Evolutionary conservation across 352 stramenopile genomes (phyloP), one percentile per base, ranked within the genome.

Genomic region (Pythium dissimile): DNA sequence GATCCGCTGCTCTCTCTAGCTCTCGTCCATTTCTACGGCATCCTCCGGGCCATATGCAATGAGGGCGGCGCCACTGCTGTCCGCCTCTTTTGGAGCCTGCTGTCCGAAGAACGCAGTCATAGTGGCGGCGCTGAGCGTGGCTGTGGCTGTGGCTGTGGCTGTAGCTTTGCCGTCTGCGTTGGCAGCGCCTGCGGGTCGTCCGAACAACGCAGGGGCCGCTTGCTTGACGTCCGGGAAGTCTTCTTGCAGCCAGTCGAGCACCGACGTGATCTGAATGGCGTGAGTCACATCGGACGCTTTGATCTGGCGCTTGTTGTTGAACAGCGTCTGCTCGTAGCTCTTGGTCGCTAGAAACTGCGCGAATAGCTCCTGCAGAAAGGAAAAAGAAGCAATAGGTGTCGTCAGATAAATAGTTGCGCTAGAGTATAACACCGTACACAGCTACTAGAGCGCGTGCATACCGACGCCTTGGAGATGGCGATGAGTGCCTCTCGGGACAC

Each of bases 341-440:
- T 98, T 97, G 15, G 75, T 91, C 26, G 85, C 89, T 20, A 98
- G 62, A 59, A 95, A 96, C 38, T 89, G 75, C 3, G 78, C 86
- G 55, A 97, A 96, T 3, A 97, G 67, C 73, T 98, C 86, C 85
- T 94, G 34, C n/a, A n/a, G n/a, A n/a, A n/a, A n/a, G n/a, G n/a
- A n/a, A n/a, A n/a, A n/a, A n/a, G n/a, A n/a, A n/a, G n/a, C n/a
- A n/a, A n/a, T n/a, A n/a, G n/a, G n/a, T n/a, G n/a, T n/a, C n/a
- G n/a, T n/a, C n/a, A n/a, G n/a, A n/a, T n/a, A n/a, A n/a, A n/a
- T n/a, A n/a, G n/a, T n/a, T n/a, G n/a, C n/a, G n/a, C n/a, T n/a
- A n/a, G n/a, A n/a, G n/a, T n/a, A n/a, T n/a, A n/a, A n/a, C n/a
- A n/a, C n/a, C n/a, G n/a, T n/a, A n/a, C n/a, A n/a, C n/a, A n/a